Percentiles rank a stretch among this genome's conserved stretches.
These are phyloP conservation scores for Linum trigynum DNA, from an alignment of 345 rosid genomes.

Conservation along the genomic window DNA sequence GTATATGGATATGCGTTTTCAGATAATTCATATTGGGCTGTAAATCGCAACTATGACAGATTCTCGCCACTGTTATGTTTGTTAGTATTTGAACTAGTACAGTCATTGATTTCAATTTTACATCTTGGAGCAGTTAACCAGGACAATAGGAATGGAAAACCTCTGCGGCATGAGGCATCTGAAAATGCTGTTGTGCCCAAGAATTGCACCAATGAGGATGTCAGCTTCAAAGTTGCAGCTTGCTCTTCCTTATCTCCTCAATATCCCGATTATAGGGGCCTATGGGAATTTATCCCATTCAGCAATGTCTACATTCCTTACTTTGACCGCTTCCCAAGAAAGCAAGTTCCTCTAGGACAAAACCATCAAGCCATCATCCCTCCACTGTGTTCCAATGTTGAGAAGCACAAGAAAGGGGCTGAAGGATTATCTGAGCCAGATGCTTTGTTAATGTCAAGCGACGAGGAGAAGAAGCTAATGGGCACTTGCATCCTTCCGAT, in stretches of 20 bases:
- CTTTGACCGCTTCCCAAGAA: constrained; percentile 28
- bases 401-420: not conserved
- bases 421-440: constrained; percentile 7
- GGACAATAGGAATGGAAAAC: constrained; percentile 18
- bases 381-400: constrained; percentile 20
- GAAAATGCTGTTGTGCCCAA: constrained; percentile 22
- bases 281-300: constrained; percentile 20
- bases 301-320: constrained; percentile 31
- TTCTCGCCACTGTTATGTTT: not conserved
- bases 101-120: not conserved
- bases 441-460: constrained; percentile 13
- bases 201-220: constrained; percentile 28
- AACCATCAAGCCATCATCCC: constrained; percentile 53
- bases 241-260: constrained; percentile 33
- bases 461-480: constrained; percentile 23
- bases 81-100: not conserved
- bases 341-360: constrained; percentile 44
- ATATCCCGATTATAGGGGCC: constrained; percentile 27
- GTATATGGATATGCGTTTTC: not conserved
- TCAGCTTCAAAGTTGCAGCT: constrained; percentile 8
- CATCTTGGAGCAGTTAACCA: constrained; percentile 15
- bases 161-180: constrained; percentile 21
- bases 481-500: constrained; percentile 57
- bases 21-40: not conserved
- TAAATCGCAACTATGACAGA: too few relatives aligned